Base-by-base conservation (phyloP, 306 rosid species). In the Pyrus pyrifolia region DNA sequence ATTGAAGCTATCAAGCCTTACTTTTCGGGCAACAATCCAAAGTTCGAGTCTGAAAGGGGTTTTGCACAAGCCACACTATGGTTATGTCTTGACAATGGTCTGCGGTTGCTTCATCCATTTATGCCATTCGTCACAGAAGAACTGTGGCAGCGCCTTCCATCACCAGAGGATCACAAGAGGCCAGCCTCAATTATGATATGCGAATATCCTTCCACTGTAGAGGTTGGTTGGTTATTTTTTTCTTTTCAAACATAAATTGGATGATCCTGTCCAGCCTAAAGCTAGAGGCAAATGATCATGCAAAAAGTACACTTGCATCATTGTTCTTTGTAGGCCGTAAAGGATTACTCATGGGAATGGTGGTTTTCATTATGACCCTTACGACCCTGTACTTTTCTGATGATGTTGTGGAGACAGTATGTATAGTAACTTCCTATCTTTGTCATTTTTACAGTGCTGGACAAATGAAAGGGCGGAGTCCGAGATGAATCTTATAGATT, bases 91-190 rank as follows among this genome's bases (percentile, higher is more conserved):
- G 99, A 95, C 70, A 84, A 84, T 83, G 99, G 99, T 49, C 87
- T 92, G 81, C 90, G 97, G 64, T 80, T 95, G 88, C 97, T 95
- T 82, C 99, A 95, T 78, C 99, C 99, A 8, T 90, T 95, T 83
- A 95, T 92, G 97, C 99, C 99, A 42, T 95, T 86, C 65, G 96
- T 92, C 69, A 92, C 97, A 49, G 99, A 95, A 86, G 99, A 95
- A 83, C 80, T 92, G 76, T 95, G 97, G 97, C 98, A 95, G 86
- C 99, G 99, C 51, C 97, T 95, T 83, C 99, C 99, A 79, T 88
- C 83, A 25, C 79, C 96, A 51, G 75, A 19, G 74, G 93, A 87
- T 74, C 57, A 82, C 67, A 57, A 81, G 68, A 83, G 89, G 75
- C 80, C 80, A 78, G 87, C 86, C 72, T 95, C 97, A 60, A 95